Percentiles rank a stretch among this genome's conserved stretches.
These are phyloP conservation scores for Cryphonectria parasitica DNA, from an alignment of 2,329 filamentous ascomycete genomes.

Conservation along the genomic window DNA sequence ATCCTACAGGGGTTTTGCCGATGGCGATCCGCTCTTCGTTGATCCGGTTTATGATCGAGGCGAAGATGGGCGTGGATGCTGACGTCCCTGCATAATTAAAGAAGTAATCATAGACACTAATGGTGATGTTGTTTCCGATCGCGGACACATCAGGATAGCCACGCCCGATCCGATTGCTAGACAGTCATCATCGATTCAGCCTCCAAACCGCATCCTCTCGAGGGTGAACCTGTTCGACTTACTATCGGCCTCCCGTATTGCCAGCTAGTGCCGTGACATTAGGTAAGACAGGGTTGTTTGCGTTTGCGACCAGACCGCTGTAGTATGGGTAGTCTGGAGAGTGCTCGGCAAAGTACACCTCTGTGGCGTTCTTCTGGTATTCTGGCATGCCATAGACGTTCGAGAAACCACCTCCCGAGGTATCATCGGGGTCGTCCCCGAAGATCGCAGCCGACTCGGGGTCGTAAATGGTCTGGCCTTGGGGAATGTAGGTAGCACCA, in stretches of 20 bases:
- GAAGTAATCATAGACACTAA: conserved; percentile 38
- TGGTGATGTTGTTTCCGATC: conserved; percentile 35
- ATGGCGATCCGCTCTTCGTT: conserved; percentile 62
- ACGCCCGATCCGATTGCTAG: conserved; percentile 32
- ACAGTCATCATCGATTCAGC: not conserved
- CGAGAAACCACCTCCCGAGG: conserved; percentile 50
- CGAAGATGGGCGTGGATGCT: conserved; percentile 61
- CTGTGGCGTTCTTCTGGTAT: conserved; percentile 48
- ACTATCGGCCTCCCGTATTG: conserved; percentile 25
- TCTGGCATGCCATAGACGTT: conserved; percentile 48
- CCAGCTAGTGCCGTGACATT: conserved; percentile 21
- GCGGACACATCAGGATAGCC: conserved; percentile 37
- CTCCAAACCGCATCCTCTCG: not conserved
- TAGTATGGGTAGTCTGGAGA: conserved; percentile 32
- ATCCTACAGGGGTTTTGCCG: conserved; percentile 46
- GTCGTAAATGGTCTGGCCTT: conserved; percentile 25
- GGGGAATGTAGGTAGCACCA: conserved; percentile 26
- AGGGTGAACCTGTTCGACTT: conserved; percentile 26
- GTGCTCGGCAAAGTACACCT: conserved; percentile 42
- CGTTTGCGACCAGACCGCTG: conserved; percentile 22
- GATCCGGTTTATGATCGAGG: conserved; percentile 61
- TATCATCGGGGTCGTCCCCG: conserved; percentile 28
- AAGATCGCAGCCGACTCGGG: conserved; percentile 30
- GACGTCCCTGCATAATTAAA: conserved; percentile 51
- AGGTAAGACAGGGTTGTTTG: conserved; percentile 25